Evolutionary conservation across 805 yeast species (phyloP), one percentile per base, ranked within the genome.

Genomic region (Pichia membranifaciens): DNA sequence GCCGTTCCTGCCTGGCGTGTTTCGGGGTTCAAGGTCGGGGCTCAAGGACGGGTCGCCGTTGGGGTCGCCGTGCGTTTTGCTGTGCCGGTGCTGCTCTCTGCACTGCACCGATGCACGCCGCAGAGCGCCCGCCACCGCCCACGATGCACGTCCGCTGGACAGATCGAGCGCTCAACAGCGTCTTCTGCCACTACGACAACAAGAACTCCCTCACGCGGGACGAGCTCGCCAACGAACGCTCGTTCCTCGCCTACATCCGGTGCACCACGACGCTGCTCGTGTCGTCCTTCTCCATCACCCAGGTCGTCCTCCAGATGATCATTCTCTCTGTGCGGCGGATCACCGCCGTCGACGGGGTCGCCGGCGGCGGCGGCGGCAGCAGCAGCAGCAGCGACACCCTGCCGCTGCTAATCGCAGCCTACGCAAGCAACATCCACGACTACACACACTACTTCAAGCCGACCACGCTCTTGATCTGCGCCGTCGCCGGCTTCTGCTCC

Each of bases 171-270:
- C 34, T 36, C 5, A 13, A 18, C 8, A 12, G 15, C 15, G 9
- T 45, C 3, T 33, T 22, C 21, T 9, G 17, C 2, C 41, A 45
- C 2, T 41, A 35, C 20, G 41, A 18, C 3, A 45, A 45, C 16
- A 45, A 10, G 29, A 40, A 45, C 28, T 41, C 49, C 3, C 41
- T 41, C 1, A 36, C 44, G 2, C 35, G 49, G 32, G 49, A 45
- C n/a, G 37, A 41, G n/a, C 35, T 45, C 6, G 44, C 49, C 17
- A 45, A 41, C 20, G 49, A 41, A n/a, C n/a, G 49, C 16, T 40
- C 49, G 3, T 35, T 45, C 13, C 17, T 45, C 2, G 43, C 45
- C 1, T 41, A 40, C n/a, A 22, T 28, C n/a, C 41, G 49, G 1
- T 28, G 41, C 15, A 37, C 49, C 6, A 28, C 25, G 10, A 29